These are phyloP conservation scores for Neurospora sp. DNA, from an alignment of 495 filamentous ascomycete species.

Conservation along the genomic window DNA sequence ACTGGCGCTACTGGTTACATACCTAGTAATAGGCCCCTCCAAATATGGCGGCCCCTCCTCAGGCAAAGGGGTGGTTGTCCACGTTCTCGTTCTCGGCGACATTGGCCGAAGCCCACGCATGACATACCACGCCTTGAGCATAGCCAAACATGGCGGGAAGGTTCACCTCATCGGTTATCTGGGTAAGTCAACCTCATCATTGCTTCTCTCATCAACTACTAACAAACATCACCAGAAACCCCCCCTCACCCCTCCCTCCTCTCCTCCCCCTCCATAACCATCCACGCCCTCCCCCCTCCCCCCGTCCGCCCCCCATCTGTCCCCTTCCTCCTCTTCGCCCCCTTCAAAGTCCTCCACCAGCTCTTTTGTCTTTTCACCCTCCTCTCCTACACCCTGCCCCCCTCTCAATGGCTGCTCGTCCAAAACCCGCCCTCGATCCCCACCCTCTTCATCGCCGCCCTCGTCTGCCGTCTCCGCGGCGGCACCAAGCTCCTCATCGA, in stretches of 20 bases:
- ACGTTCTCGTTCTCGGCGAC: slow-evolving; percentile 94
- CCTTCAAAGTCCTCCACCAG: slow-evolving; percentile 83
- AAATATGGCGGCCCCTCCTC: slow-evolving; percentile 14
- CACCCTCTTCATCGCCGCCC: slow-evolving; percentile 62
- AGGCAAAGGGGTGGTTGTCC: slow-evolving; percentile 35
- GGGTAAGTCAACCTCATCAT: slow-evolving; percentile 38
- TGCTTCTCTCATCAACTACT: slow-evolving; percentile 12
- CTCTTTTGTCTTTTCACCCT: slow-evolving; percentile 55
- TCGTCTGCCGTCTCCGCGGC: slow-evolving; percentile 68
- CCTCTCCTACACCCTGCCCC: slow-evolving; percentile 61
- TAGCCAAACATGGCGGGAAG: slow-evolving; percentile 69
- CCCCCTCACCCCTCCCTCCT: slow-evolving; percentile 63
- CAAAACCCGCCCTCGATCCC: slow-evolving; percentile 97
- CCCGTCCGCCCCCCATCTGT: slow-evolving; percentile 8
- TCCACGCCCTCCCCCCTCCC: slow-evolving; percentile 32
- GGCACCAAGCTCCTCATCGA: slow-evolving; percentile 80
- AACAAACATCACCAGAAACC: slow-evolving; percentile 19
- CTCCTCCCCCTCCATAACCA: slow-evolving; percentile 51
- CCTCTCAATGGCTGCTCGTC: slow-evolving; percentile 72
- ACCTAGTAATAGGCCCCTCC: slow-evolving; percentile 4
- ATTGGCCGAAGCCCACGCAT: slow-evolving; percentile 94
- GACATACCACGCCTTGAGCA: slow-evolving; percentile 95
- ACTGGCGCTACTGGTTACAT: neutral
- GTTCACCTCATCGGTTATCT: slow-evolving; percentile 85
- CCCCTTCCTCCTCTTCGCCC: slow-evolving; percentile 64